These are phyloP conservation scores for Podaxis sp. DNA, from an alignment of 768 basidiomycete genomes.

Conservation along the genomic window DNA sequence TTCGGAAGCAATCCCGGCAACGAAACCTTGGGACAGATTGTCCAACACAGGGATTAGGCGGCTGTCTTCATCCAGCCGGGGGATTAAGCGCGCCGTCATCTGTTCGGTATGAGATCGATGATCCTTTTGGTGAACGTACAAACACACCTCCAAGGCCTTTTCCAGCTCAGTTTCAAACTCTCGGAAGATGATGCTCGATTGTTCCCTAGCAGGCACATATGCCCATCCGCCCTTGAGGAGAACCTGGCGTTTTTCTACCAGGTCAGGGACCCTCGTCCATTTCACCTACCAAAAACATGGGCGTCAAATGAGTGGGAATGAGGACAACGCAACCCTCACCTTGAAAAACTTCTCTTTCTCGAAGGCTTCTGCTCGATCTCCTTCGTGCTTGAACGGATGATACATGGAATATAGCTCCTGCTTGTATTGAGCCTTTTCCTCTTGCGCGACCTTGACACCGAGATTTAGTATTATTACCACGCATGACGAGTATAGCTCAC, in stretches of 20 bases:
- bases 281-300: conserved; percentile 59
- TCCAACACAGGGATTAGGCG: conserved; percentile 86
- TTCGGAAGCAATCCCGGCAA: conserved; percentile 86
- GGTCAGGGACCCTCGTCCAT: conserved; percentile 94
- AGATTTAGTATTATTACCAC: conserved; percentile 1
- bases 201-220: conserved; percentile 26
- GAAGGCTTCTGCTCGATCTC: conserved; percentile 34
- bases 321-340: conserved; percentile 29
- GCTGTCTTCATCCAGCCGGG: conserved; percentile 92
- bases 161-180: conserved; percentile 78
- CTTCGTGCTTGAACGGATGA: conserved; percentile 35
- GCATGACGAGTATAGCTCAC: conserved; percentile 35
- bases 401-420: conserved; percentile 52
- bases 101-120: conserved; percentile 28
- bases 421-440: conserved; percentile 52
- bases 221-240: conserved; percentile 45
- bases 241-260: conserved; percentile 81
- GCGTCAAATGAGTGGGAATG: not conserved
- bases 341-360: conserved; percentile 73
- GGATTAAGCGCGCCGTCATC: conserved; percentile 84
- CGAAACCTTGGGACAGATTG: conserved; percentile 92
- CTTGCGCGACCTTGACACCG: conserved; percentile 48
- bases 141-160: conserved; percentile 71
- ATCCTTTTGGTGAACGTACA: not conserved
- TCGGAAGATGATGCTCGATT: conserved; percentile 80